Evolutionary conservation across 1,139 yeast species (phyloP), one percentile per base, ranked within the genome.

Genomic region (Taphrina populina): DNA sequence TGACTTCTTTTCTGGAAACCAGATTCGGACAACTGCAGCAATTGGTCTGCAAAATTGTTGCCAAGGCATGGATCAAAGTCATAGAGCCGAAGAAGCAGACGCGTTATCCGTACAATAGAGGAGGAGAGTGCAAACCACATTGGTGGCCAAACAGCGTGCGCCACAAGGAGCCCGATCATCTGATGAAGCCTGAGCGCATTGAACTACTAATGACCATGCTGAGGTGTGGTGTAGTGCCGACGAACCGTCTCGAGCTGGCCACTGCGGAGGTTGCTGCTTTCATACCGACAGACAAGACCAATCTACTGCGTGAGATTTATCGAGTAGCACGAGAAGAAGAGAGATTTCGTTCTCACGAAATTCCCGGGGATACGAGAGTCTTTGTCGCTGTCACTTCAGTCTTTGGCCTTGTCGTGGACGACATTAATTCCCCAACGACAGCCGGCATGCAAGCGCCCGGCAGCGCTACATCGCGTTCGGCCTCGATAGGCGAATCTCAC

Each of bases 71-170:
- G 88, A 82, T 84, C 52, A 78, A 76, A 62, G 69, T 72, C 1
- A 71, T 83, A 7, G 88, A 83, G 63, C 92, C 92, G 1, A 73
- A 70, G 59, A 84, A 84, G 63, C 88, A 84, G 67, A 75, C 84
- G 1, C 68, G 70, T 20, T 77, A 68, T 62, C 92, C 92, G 0
- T 84, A 84, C 66, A 83, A 80, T 58, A 64, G 66, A 17, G 80
- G 78, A 2, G 74, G 75, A 11, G 52, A 36, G 0, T 64, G 79
- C 7, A 78, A 73, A 60, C 92, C 92, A 0, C 64, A 65, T 1
- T 84, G 92, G 90, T 84, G 92, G 94, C 92, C 92, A 0, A 39
- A 39, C 0, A 56, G 62, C 15, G 78, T 82, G 0, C 72, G 79
- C 36, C 92, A 84, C 67, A 73, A 74, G 49, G 92, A 84, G 63